These are phyloP conservation scores for Fusarium brevicatenulatum DNA, from an alignment of 2,329 filamentous ascomycete genomes.

Conservation along the genomic window DNA sequence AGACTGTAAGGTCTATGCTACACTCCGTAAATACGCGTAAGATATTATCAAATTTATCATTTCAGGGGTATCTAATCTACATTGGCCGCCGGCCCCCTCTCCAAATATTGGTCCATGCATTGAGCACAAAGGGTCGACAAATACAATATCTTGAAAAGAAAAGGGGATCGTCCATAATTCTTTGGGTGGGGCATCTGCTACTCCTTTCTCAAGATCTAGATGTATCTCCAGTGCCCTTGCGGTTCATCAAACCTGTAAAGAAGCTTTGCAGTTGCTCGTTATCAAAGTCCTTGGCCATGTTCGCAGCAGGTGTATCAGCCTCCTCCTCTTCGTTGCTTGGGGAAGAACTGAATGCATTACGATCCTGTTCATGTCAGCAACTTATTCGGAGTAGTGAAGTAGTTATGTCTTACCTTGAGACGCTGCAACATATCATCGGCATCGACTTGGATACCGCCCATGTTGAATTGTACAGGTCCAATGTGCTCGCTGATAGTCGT, in stretches of 20 bases:
- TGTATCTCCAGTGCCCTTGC: conserved; percentile 49
- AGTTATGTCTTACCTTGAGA: conserved; percentile 72
- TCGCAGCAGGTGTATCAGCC: conserved; percentile 51
- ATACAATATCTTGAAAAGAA: conserved; percentile 3
- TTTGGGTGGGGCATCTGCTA: background rate
- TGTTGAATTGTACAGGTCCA: conserved; percentile 95
- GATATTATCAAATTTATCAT: conserved; percentile 38
- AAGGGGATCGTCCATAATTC: background rate
- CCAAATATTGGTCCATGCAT: conserved; percentile 17
- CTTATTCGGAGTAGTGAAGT: background rate
- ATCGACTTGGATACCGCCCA: conserved; percentile 96
- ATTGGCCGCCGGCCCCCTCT: conserved; percentile 38
- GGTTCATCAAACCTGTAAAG: conserved; percentile 69
- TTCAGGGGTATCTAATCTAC: conserved; percentile 58
- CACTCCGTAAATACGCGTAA: background rate
- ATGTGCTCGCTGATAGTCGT: conserved; percentile 79
- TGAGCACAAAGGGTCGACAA: conserved; percentile 8
- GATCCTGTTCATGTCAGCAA: conserved; percentile 57
- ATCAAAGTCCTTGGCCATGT: conserved; percentile 58
- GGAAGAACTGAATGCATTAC: conserved; percentile 62
- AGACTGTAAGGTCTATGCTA: background rate
- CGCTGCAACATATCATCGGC: conserved; percentile 92
- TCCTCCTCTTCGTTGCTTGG: conserved; percentile 55
- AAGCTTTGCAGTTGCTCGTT: conserved; percentile 69
- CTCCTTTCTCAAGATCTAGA: conserved; percentile 22